Evolutionary conservation across 257 asterid genomes (phyloP).

Genomic region (Capsicum chinense): DNA sequence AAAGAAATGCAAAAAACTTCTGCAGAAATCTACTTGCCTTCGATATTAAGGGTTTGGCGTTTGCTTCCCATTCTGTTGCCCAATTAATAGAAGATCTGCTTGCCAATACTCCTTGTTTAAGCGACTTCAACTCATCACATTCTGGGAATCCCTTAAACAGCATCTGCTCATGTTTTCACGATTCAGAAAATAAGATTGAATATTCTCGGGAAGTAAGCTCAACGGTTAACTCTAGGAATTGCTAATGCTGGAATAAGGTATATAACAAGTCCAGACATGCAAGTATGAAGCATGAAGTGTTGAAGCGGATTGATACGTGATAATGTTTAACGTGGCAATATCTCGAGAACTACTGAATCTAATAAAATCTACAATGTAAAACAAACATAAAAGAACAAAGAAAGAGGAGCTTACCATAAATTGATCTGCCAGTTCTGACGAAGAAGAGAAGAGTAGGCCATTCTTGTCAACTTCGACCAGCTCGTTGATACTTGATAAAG

Average conservation of each 20-base stretch:
- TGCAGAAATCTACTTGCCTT: slow-evolving; percentile 51
- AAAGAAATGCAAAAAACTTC: not conserved
- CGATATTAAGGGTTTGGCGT: slow-evolving; percentile 72
- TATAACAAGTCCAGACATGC: not conserved
- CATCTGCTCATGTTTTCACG: slow-evolving; percentile 51
- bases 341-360: slow-evolving; percentile 6
- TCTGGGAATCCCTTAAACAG: slow-evolving; percentile 85
- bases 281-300: not conserved
- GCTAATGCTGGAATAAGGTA: slow-evolving; percentile 1
- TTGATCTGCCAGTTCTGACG: slow-evolving; percentile 89
- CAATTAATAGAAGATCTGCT: slow-evolving; percentile 72
- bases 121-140: slow-evolving; percentile 59
- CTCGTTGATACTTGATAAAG: slow-evolving; percentile 74
- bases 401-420: slow-evolving; percentile 68
- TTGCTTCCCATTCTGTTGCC: slow-evolving; percentile 85
- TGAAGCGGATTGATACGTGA: not conserved
- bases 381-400: not conserved
- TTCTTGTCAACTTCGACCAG: slow-evolving; percentile 84
- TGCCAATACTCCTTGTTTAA: slow-evolving; percentile 69
- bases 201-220: not conserved
- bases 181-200: not conserved
- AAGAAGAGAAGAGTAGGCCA: slow-evolving; percentile 90
- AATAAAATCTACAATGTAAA: not conserved
- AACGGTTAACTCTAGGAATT: not conserved
- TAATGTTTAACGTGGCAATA: slow-evolving; percentile 5